Evolutionary conservation across 306 rosid genomes (phyloP).

Genomic region (Glycine soja): DNA sequence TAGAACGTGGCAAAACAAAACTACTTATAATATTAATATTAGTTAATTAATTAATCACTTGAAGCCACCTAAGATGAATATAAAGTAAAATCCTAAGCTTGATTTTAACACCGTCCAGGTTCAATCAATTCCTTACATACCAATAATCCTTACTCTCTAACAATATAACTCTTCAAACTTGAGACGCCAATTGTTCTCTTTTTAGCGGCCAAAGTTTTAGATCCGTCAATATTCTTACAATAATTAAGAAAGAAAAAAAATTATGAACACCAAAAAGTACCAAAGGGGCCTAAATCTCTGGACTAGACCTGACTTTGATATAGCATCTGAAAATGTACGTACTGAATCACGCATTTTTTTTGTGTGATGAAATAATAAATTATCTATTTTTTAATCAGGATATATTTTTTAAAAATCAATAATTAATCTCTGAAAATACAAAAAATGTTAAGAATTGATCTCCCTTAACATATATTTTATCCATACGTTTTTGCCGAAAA

Average conservation of each 20-base stretch:
- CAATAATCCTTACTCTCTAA: background rate
- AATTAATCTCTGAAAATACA: too few relatives aligned
- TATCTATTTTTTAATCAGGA: too few relatives aligned
- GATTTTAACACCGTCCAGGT: background rate
- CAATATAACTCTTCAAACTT: background rate
- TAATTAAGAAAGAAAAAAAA: background rate
- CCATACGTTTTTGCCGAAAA: too few relatives aligned
- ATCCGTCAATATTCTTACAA: background rate
- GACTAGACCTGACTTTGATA: background rate
- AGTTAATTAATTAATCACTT: background rate
- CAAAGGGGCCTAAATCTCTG: background rate
- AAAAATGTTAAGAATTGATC: too few relatives aligned
- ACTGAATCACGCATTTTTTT: too few relatives aligned
- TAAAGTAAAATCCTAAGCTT: background rate
- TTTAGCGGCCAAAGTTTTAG: background rate
- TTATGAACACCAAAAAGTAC: background rate
- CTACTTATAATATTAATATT: background rate
- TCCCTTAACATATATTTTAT: too few relatives aligned
- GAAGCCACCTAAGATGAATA: background rate
- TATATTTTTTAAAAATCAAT: too few relatives aligned
- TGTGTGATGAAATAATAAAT: background rate
- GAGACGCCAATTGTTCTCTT: background rate
- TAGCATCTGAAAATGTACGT: background rate
- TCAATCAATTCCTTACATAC: background rate
- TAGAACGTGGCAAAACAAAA: background rate